phyloP scores from a whole-genome alignment of 2,329 filamentous ascomycete species.

The Trichoderma atrobrunneum region DNA sequence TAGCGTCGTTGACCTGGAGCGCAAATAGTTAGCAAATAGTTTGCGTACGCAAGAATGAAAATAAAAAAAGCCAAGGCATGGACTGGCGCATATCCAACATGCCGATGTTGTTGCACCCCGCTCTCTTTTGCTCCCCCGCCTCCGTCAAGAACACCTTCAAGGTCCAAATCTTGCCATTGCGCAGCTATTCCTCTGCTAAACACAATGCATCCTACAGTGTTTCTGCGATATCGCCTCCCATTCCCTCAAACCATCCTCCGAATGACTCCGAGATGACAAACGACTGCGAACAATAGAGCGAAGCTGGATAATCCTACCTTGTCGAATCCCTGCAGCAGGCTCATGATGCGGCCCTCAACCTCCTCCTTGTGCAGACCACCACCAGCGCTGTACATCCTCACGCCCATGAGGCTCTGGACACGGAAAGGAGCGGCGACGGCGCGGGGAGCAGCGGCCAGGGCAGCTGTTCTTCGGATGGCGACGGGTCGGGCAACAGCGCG shows the following conservation, averaged over 20 bases:
- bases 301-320: constrained; percentile 55
- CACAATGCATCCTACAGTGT: neutral
- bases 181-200: neutral
- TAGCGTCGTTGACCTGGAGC: constrained; percentile 63
- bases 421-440: constrained; percentile 38
- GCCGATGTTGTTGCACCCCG: neutral
- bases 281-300: constrained; percentile 18
- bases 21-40: constrained; percentile 26
- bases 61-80: neutral
- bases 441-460: constrained; percentile 57
- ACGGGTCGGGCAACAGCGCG: constrained; percentile 42
- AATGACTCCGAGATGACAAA: neutral
- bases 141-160: neutral
- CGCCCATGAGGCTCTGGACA: constrained; percentile 62
- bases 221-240: neutral
- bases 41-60: neutral
- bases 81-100: neutral
- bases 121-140: neutral
- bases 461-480: constrained; percentile 54
- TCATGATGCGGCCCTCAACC: constrained; percentile 88
- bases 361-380: constrained; percentile 76
- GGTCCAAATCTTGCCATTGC: neutral
- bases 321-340: constrained; percentile 92
- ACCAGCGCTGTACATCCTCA: constrained; percentile 83
- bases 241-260: neutral